Base-by-base conservation (phyloP, 306 rosid genomes). In the Trifolium fragiferum region DNA sequence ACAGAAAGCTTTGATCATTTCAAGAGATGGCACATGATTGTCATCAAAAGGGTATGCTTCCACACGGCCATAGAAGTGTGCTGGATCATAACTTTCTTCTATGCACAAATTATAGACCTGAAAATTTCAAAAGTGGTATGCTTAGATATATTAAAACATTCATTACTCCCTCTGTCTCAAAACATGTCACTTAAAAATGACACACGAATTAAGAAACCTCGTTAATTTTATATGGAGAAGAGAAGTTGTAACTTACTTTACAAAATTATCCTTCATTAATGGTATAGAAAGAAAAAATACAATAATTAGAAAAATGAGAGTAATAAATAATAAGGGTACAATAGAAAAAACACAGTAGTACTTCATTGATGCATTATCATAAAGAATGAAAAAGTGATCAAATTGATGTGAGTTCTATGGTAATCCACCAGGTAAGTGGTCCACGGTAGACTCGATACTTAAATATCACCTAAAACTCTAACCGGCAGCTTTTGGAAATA, bases 41-140 rank as follows among this genome's bases (percentile, higher is more conserved):
- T 94, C 99, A 68, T 94, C 97, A 3, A 94, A 92, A 76, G 99
- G 99, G 80, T 75, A 92, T 37, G 78, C 23, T 83, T 94, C 97
- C 50, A 94, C 99, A 0, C 95, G 96, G 44, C 96, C 96, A 66
- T 94, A 70, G 68, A 94, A 94, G 72, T 86, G 85, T 32, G 82
- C 83, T 23, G 95, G 88, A 86, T 92, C 92, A 83, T 94, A 94
- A 20, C 54, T 60, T 83, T 94, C 95, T 83, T 94, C 97, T 75
- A 90, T 94, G 72, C 99, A 92, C 21, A 94, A 90, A 82, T 94
- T 94, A 80, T 90, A 94, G 63, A 94, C 81, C 97, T 94, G 93
- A 74, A 82, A 80, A 44, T 38, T 46, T 47, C 18, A 7, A 44
- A 76, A 68, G 15, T 60, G 43, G 63, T 25, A 83, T 67, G 49